Evolutionary conservation across 805 yeast genomes (phyloP), one percentile per base, ranked within the genome.

Genomic region (Clavispora asparagi): DNA sequence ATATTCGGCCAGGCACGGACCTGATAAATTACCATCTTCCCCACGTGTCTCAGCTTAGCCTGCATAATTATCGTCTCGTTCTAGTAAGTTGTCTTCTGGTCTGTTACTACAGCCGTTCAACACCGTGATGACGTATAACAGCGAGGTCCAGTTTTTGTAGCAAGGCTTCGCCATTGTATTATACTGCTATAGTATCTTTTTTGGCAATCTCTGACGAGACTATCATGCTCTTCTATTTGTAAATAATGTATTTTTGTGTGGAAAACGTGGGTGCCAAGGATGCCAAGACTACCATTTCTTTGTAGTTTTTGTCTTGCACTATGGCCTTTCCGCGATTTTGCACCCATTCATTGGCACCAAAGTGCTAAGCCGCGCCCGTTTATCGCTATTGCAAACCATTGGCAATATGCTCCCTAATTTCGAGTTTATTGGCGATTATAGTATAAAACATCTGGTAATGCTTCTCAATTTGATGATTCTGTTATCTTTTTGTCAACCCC

Each of bases 231-330:
- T 4, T 19, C 5, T 19, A 19, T 19, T 5, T 4, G 23, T 19
- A 19, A 19, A 19, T 19, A 5, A 19, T 19, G 5, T 19, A 19
- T 19, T 19, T 29, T 13, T 30, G n/a, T 30, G 32, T 13, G 6
- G 42, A 39, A 36, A 49, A 50, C 53, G 53, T 50, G 53, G 50
- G 30, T 32, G 40, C 50, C 46, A 44, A 42, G 47, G 39, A 28
- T 32, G 38, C 43, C 43, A 41, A 40, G 42, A 40, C n/a, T 27
- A 10, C 10, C 7, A 3, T 29, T 30, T 33, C 37, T 19, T 25
- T 14, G 25, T 13, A 39, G 26, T 16, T n/a, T 31, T 23, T 13
- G 37, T 33, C 37, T 31, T 31, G 37, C 37, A 33, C 37, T 17
- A 6, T 33, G 37, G 10, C n/a, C 7, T 6, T 4, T 11, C 7